Evolutionary conservation across 768 basidiomycete genomes (phyloP).

Genomic region (Boletus rufocinnamomeus): DNA sequence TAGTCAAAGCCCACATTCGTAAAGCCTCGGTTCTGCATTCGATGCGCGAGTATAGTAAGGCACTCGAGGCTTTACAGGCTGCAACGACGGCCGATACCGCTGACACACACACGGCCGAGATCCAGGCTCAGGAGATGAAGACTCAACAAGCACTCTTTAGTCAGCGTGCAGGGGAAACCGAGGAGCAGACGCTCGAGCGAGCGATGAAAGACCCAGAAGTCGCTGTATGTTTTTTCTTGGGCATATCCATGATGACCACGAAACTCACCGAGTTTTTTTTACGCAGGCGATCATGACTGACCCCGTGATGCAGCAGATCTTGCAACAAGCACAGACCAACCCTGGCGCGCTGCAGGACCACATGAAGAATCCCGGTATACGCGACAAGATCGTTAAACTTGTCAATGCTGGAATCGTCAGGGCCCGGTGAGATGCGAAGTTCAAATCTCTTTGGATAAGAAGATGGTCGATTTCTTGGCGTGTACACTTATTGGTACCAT

Average conservation of each 20-base stretch:
- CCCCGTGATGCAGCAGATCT: constrained; percentile 90
- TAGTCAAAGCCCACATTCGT: constrained; percentile 92
- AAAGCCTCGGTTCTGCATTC: constrained; percentile 82
- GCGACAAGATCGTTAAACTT: constrained; percentile 83
- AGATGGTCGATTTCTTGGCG: constrained; percentile 15
- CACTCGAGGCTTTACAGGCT: constrained; percentile 78
- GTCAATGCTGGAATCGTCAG: constrained; percentile 92
- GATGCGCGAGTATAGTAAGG: constrained; percentile 92
- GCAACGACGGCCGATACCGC: constrained; percentile 81
- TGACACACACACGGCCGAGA: constrained; percentile 80
- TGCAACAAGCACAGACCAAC: constrained; percentile 91
- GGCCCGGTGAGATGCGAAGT: constrained; percentile 56
- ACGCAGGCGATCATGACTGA: constrained; percentile 79
- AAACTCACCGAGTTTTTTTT: constrained; percentile 10
- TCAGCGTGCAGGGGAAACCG: constrained; percentile 81
- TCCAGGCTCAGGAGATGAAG: constrained; percentile 78
- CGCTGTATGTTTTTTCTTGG: constrained; percentile 58
- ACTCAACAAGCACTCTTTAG: constrained; percentile 74
- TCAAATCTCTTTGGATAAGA: constrained; percentile 13
- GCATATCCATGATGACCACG: neutral
- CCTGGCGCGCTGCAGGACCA: constrained; percentile 91
- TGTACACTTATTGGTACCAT: constrained; percentile 27
- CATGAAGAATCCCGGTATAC: constrained; percentile 88
- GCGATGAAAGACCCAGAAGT: constrained; percentile 99
- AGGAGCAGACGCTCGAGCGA: constrained; percentile 89